A percentile compares a stretch with the other conserved stretches of the same genome.
phyloP scores from a whole-genome alignment of 148 eudicot genomes.

The Talinum fruticosum region DNA sequence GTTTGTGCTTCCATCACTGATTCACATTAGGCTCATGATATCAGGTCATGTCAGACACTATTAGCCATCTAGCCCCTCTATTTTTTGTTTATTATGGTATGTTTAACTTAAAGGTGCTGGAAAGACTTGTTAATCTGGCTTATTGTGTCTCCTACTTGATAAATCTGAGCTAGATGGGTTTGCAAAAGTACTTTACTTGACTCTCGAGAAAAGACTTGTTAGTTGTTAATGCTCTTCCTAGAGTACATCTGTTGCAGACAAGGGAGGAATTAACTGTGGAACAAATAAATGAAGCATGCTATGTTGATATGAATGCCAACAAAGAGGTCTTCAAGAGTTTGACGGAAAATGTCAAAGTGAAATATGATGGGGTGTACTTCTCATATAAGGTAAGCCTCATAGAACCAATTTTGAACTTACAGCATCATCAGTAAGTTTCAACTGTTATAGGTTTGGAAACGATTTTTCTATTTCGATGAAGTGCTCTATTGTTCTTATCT shows the following conservation, averaged over 20 bases:
- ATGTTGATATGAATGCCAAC: not conserved
- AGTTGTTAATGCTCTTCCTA: not conserved
- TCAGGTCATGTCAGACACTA: no score
- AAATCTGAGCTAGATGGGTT: not conserved
- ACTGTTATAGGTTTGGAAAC: not conserved
- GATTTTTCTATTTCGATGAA: not conserved
- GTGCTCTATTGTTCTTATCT: not conserved
- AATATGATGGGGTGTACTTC: not conserved
- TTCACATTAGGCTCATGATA: not conserved
- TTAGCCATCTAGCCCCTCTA: no score
- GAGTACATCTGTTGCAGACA: not conserved
- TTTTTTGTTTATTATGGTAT: no score
- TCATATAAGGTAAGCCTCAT: not conserved
- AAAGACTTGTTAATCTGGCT: not conserved
- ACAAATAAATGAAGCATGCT: conserved; percentile 1
- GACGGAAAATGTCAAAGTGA: not conserved
- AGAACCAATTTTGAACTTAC: not conserved
- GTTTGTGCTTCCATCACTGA: not conserved
- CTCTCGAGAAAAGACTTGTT: not conserved
- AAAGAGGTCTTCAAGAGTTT: not conserved
- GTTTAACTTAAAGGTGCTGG: not conserved
- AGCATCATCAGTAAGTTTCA: not conserved
- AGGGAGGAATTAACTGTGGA: not conserved
- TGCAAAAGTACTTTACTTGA: not conserved
- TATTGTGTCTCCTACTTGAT: no score